These are phyloP conservation scores for Hypoxylon sp. DNA, from an alignment of 2,329 filamentous ascomycete genomes.

Conservation along the genomic window DNA sequence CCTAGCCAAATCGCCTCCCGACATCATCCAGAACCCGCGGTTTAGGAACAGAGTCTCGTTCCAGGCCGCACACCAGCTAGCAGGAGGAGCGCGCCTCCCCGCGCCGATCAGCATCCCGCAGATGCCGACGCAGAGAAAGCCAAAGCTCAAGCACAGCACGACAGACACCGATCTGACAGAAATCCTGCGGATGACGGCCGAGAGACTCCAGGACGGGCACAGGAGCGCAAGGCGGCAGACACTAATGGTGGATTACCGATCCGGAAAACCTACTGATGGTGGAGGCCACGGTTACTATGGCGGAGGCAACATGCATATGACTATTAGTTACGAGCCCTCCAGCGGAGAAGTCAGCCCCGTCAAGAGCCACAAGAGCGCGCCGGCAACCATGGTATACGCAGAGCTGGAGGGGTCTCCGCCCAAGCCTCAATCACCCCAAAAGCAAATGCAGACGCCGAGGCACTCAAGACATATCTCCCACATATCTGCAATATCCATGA, in stretches of 20 bases:
- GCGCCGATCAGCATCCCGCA: slow-evolving; percentile 26
- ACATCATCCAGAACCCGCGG: slow-evolving; percentile 35
- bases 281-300: not conserved
- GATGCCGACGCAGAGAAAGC: slow-evolving; percentile 37
- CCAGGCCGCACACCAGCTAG: slow-evolving; percentile 47
- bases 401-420: slow-evolving; percentile 44
- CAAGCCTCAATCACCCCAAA: slow-evolving; percentile 18
- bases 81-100: slow-evolving; percentile 44
- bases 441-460: slow-evolving; percentile 34
- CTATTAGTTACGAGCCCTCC: slow-evolving; percentile 8
- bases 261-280: slow-evolving; percentile 5
- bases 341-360: slow-evolving; percentile 46
- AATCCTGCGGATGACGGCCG: slow-evolving; percentile 66
- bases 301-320: not conserved
- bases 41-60: slow-evolving; percentile 34
- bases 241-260: slow-evolving; percentile 34
- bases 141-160: slow-evolving; percentile 47
- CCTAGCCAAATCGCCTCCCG: slow-evolving; percentile 29
- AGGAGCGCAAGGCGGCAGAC: slow-evolving; percentile 49
- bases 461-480: slow-evolving; percentile 42
- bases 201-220: slow-evolving; percentile 59
- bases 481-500: slow-evolving; percentile 48
- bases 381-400: slow-evolving; percentile 41
- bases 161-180: slow-evolving; percentile 63
- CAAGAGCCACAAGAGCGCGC: slow-evolving; percentile 49